Base-by-base conservation (phyloP, 2,329 filamentous ascomycete genomes). In the Clonostachys sp. region DNA sequence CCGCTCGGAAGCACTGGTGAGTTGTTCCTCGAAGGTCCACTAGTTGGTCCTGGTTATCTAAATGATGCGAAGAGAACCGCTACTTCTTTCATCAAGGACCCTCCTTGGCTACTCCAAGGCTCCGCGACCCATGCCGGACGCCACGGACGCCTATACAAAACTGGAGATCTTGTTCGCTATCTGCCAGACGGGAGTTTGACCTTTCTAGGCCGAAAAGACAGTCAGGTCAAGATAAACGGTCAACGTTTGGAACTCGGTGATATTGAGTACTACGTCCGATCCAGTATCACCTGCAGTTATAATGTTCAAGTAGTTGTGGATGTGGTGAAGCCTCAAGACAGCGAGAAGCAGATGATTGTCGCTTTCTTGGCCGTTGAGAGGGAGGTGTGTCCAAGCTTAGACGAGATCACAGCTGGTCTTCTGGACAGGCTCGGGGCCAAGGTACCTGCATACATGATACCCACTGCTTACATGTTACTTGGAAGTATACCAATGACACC, bases 11-110 rank as follows among this genome's bases (percentile, higher is more conserved):
- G 67, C 3, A 65, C 78, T 2, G 77, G 77, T 5, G 77, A 80
- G 56, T 61, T 80, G 14, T 59, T 78, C 4, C 62, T 82, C 13
- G 76, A 78, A 51, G 78, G 79, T 0, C 80, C 80, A 2, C 73
- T 79, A n/a, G 77, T 86, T 3, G 81, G 80, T 12, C 67, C 76
- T 33, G 81, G 81, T 18, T 86, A 86, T 50, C 63, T 84, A 16
- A 75, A 77, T 44, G 77, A 84, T 46, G 66, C 70, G 0, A 70
- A 72, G 39, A 83, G 81, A 61, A 86, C 83, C 0, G 70, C 69
- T 4, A 71, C 72, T 18, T 73, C 72, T 1, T 87, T 86, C 50
- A 75, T 86, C 41, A 62, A 70, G 12, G 68, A 80, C 46, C 80
- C 78, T 1, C 59, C 59, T 1, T 85, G 80, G 76, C 65, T 78